Base-by-base conservation (phyloP, 2,329 filamentous ascomycete species). In the Graphilbum fragrans region DNA sequence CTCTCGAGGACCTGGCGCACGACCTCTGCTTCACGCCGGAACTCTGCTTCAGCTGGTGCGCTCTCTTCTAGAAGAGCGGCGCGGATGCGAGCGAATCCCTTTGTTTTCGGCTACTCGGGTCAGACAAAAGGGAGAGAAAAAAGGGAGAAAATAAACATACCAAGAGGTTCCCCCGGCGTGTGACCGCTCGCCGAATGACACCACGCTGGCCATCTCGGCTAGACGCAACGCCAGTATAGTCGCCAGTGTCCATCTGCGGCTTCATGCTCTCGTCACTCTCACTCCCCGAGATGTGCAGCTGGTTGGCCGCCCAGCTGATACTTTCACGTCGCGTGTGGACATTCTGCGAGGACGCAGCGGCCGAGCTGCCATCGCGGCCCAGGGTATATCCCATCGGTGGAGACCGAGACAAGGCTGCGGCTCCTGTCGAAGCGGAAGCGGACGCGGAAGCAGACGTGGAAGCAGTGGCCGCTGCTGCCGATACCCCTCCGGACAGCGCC, bases 1-100 rank as follows among this genome's bases (percentile, higher is more conserved):
- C 82, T 90, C 58, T 96, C 92, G 34, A 87, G 82, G 22, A 96
- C 88, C 60, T 95, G 92, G 39, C 86, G 84, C 47, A 98, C 86
- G 5, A 96, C 92, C 60, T 96, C 90, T 31, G 90, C 87, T 65
- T 98, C 92, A 32, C 87, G 81, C 40, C 84, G 80, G 43, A 86
- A 79, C 59, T 98, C 92, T 34, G 82, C 82, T 52, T 98, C 92
- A 10, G 94, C 69, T 0, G 92, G 92, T 0, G 87, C 78, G 16
- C 77, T 74, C 63, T 98, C 92, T 62, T 98, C 92, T 43, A 85
- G 71, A 1, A 98, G 70, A 4, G 87, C 87, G 9, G 90, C 92
- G 46, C 85, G 79, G 50, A 98, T 94, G 11, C 92, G 81, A 5
- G 88, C 87, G 59, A 98, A 98, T 0, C 82, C 87, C 63, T 94